Percentiles rank a stretch among this genome's conserved stretches.
Evolutionary conservation across 176 grass and related monocot species (phyloP).

Genomic region (Carex scoparia): DNA sequence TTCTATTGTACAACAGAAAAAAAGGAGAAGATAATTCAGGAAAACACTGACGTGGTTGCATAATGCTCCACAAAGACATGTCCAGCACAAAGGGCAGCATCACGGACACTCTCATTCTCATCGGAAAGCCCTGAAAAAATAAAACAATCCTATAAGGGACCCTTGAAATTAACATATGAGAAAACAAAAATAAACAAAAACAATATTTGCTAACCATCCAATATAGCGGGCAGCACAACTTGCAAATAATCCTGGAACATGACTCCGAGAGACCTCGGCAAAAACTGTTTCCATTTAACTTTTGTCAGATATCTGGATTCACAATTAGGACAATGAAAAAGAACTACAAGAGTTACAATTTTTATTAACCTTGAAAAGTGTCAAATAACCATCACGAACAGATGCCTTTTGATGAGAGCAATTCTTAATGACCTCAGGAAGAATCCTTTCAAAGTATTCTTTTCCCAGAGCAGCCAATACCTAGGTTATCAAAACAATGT

Average conservation of each 20-base stretch:
- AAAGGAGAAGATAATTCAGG: conserved; percentile 9
- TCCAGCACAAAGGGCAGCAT: conserved; percentile 91
- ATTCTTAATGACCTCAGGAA: conserved; percentile 91
- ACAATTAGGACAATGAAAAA: conserved; percentile 12
- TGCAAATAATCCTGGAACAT: conserved; percentile 95
- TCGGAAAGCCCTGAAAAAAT: conserved; percentile 78
- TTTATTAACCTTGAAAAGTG: conserved; percentile 70
- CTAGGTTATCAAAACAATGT: conserved; percentile 44
- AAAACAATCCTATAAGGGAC: background rate
- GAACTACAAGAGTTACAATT: too few relatives aligned
- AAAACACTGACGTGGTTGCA: conserved; percentile 56
- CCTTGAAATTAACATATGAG: background rate
- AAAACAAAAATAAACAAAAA: conserved; percentile 23
- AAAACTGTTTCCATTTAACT: conserved; percentile 50
- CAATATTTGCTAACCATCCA: conserved; percentile 68
- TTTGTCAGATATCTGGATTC: conserved; percentile 24
- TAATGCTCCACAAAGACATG: conserved; percentile 99
- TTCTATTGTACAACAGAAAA: conserved; percentile 7
- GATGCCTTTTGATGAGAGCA: conserved; percentile 95
- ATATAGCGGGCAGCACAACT: conserved; percentile 82
- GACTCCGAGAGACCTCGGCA: conserved; percentile 81
- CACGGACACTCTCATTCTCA: conserved; percentile 96
- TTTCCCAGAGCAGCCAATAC: conserved; percentile 92
- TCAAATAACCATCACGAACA: conserved; percentile 92
- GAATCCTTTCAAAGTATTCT: conserved; percentile 86